These are phyloP conservation scores for grape (Vitis vinifera) DNA, from an alignment of 164 flowering plant genomes.

Conservation along the genomic window DNA sequence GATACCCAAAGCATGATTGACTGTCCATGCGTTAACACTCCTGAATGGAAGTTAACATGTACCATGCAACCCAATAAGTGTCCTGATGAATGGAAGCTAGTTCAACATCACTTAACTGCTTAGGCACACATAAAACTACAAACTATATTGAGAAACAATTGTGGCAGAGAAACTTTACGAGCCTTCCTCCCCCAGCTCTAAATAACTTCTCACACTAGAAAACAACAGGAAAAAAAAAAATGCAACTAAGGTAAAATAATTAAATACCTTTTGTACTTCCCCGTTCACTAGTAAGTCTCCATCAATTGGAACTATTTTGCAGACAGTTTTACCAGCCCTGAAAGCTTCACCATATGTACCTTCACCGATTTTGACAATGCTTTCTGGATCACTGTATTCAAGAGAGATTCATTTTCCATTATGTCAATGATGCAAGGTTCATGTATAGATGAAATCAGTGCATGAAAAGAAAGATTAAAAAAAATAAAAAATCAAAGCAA, in stretches of 20 bases:
- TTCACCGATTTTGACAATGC: slow-evolving; percentile 82
- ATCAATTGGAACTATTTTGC: slow-evolving; percentile 93
- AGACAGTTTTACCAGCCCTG: slow-evolving; percentile 68
- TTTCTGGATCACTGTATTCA: slow-evolving; percentile 48
- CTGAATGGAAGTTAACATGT: too few relatives aligned
- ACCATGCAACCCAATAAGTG: too few relatives aligned
- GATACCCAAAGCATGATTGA: too few relatives aligned
- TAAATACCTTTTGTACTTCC: slow-evolving; percentile 84
- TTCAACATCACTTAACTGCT: too few relatives aligned
- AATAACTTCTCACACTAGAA: not conserved
- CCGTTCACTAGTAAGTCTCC: slow-evolving; percentile 89
- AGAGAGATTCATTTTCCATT: slow-evolving; percentile 1
- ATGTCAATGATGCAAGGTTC: slow-evolving; percentile 1
- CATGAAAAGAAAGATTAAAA: not conserved
- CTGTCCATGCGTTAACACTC: too few relatives aligned
- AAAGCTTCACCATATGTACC: slow-evolving; percentile 99
- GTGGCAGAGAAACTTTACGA: not conserved
- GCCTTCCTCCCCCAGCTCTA: not conserved
- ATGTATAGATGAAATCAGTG: not conserved
- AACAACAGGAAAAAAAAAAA: not conserved
- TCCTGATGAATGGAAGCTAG: too few relatives aligned
- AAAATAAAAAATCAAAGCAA: not conserved
- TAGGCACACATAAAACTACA: too few relatives aligned
- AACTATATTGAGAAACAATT: not conserved
- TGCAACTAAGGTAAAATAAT: not conserved